Evolutionary conservation across 768 basidiomycete species (phyloP), one percentile per base, ranked within the genome.

Genomic region (Trametes coccinea): DNA sequence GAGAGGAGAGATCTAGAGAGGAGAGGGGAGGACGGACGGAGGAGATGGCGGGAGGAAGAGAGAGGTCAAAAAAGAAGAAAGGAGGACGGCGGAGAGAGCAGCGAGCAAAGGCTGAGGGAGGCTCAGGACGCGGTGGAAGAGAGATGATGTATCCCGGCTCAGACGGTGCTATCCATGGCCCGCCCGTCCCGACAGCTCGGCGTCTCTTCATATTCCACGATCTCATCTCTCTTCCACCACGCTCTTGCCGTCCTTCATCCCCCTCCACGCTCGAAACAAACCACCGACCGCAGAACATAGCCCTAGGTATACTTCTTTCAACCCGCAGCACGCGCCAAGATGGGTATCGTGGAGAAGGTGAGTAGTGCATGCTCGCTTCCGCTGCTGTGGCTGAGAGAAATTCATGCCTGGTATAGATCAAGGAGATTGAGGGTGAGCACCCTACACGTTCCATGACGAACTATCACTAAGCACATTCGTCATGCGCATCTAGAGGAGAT

Each of bases 391-490:
- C 55, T 62, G 49, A 56, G 27, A 40, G 11, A 37, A 37, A 6
- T 37, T 11, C 10, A 41, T n/a, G 39, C 40, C 39, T 17, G 17
- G 55, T 27, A 33, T 31, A 95, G 93, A 96, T 97, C 68, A 95
- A 94, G 74, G 93, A 92, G 74, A 96, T 96, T 64, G 93, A 98
- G 84, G 92, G 93, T 93, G 73, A 77, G 90, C 65, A 31, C 52
- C 43, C 17, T 22, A 33, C 27, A 46, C 29, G 40, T 13, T 17
- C 48, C 40, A 56, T 43, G 3, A 8, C 5, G 22, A 22, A 11
- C 39, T 48, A 39, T 47, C 22, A 33, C 39, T 16, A 9, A 30
- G 34, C 16, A 49, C 30, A 57, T 43, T 22, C 53, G 37, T 53
- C 31, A 39, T 37, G 34, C 34, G 34, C 8, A 22, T 5, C 22